Base-by-base conservation (phyloP, 192 early-diverging fungal species). In the Mortierella hygrophila region DNA sequence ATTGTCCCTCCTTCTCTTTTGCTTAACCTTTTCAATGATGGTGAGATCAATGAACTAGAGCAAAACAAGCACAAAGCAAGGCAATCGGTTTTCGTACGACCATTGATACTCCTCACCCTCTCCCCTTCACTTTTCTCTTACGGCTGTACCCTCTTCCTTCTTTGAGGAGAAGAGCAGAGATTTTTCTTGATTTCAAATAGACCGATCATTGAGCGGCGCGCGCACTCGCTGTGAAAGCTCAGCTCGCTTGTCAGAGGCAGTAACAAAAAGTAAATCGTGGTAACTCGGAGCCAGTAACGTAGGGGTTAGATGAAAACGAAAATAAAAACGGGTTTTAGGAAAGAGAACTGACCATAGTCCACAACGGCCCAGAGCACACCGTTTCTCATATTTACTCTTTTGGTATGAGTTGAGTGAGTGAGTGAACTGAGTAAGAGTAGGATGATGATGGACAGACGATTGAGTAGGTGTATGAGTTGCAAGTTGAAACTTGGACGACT, bases 161-260 rank as follows among this genome's bases (percentile, higher is more conserved):
- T 23, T 26, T 18, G 23, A 57, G 20, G 9, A 63, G 60, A 60
- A 60, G 57, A n/a, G 23, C n/a, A 46, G n/a, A 29, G 60, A 65
- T 65, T 65, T 52, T 21, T 52, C 18, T 52, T 52, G 60, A 65
- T 65, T 65, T 35, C 60, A 65, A 65, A 65, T 65, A 65, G 35
- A 65, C 10, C 3, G 29, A 65, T 29, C 26, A 52, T 32, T 65
- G 60, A 29, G 29, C 60, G 60, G 60, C 60, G 60, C 29, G 26
- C 13, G 2, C 60, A 52, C 29, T 65, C n/a, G 11, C 13, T 26
- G n/a, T 60, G 57, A 29, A n/a, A 60, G 10, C 21, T 60, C 6
- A 60, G n/a, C 21, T 55, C 4, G 52, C 52, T 23, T 11, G 44
- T 15, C 1, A 15, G 13, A 15, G 44, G 44, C 13, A 11, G 44